Evolutionary conservation across 108 stramenopile genomes (phyloP).

Genomic region (Discostella stelligeroides): DNA sequence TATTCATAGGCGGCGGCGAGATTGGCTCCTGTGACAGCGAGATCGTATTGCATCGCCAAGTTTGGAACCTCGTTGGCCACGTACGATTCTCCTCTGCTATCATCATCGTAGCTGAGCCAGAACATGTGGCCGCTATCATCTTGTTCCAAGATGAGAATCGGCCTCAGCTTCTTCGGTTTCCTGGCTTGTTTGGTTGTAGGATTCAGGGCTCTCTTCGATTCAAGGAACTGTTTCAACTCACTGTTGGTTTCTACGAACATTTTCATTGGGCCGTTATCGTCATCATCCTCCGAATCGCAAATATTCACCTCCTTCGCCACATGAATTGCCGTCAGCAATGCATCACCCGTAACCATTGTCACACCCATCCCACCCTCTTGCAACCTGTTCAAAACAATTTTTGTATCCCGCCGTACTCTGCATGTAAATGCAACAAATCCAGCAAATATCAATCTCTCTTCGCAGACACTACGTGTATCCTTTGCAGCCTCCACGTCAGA

Average conservation of each 20-base stretch:
- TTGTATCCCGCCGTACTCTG: conserved; percentile 90
- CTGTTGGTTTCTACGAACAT: conserved; percentile 52
- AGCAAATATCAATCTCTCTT: conserved; percentile 78
- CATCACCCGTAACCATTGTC: conserved; percentile 97
- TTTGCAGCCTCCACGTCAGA: conserved; percentile 63
- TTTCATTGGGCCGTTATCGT: conserved; percentile 20
- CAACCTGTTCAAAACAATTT: conserved; percentile 70
- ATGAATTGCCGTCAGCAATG: conserved; percentile 92
- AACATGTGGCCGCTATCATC: conserved; percentile 53
- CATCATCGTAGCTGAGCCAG: conserved; percentile 91
- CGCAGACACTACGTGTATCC: conserved; percentile 67
- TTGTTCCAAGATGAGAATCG: conserved; percentile 80
- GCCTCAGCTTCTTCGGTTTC: conserved; percentile 47
- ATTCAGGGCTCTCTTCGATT: conserved; percentile 35
- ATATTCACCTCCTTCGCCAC: conserved; percentile 94
- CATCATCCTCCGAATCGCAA: conserved; percentile 47
- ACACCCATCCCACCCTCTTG: conserved; percentile 88
- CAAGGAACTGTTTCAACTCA: conserved; percentile 60
- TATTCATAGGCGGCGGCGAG: conserved; percentile 78
- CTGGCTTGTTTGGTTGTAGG: conserved; percentile 3
- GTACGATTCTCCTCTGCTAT: conserved; percentile 55
- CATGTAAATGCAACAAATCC: conserved; percentile 98
- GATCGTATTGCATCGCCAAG: conserved; percentile 74
- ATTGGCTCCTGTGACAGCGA: conserved; percentile 84
- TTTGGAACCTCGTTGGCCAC: conserved; percentile 63